Conservation (phyloP, 805 yeast species). For the Clavispora phyllophila region DNA sequence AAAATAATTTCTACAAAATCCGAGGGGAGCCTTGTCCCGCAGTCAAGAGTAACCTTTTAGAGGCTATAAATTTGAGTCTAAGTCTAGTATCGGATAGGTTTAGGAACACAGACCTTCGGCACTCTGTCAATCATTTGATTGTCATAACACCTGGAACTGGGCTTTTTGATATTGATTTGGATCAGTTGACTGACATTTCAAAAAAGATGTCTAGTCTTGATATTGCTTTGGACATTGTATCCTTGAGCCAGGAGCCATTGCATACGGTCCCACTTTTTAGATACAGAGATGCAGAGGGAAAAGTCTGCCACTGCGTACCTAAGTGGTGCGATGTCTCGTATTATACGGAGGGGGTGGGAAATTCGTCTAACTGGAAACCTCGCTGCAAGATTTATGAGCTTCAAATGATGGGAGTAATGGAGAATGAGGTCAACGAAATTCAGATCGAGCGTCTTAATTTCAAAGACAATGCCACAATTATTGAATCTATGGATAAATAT, state of each 20-base stretch:
- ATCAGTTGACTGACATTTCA: conserved; percentile 68
- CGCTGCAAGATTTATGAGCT: conserved; percentile 89
- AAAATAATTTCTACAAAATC: conserved; percentile 30
- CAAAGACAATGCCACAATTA: conserved; percentile 34
- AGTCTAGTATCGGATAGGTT: conserved; percentile 73
- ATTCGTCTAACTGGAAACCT: conserved; percentile 74
- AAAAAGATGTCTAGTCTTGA: conserved; percentile 72
- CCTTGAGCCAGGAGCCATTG: conserved; percentile 85
- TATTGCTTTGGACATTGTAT: conserved; percentile 81
- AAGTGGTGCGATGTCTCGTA: conserved; percentile 94
- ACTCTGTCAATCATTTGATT: conserved; percentile 86
- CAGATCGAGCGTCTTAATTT: conserved; percentile 55
- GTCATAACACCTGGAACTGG: conserved; percentile 92
- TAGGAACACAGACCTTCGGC: conserved; percentile 78
- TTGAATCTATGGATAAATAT: conserved; percentile 62
- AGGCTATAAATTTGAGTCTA: conserved; percentile 80
- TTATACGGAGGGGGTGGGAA: conserved; percentile 58
- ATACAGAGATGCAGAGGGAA: conserved; percentile 46
- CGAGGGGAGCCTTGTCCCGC: conserved; percentile 68
- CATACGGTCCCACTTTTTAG: conserved; percentile 89
- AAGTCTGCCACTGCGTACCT: conserved; percentile 73
- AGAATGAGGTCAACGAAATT: conserved; percentile 72
- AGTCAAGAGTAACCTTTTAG: conserved; percentile 82
- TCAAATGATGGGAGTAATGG: conserved; percentile 98
- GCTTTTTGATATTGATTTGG: conserved; percentile 83